phyloP scores from a whole-genome alignment of 805 yeast species.

The Ogataea sp. region DNA sequence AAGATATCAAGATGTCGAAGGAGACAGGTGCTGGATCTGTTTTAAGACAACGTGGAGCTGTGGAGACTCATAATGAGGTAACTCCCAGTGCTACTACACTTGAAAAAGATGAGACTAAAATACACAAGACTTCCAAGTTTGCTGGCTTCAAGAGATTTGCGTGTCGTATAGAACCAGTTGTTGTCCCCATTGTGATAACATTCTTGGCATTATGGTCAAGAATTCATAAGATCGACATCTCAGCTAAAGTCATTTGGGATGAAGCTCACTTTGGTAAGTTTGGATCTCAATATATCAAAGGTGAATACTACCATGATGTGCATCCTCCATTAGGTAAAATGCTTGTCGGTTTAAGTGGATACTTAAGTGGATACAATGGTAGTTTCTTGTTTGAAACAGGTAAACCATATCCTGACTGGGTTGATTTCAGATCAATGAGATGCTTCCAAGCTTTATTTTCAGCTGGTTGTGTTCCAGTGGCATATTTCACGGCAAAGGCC shows the following conservation, averaged over 20 bases:
- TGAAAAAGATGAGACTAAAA: too few species aligned
- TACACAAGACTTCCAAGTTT: background rate
- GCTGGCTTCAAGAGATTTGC: too few species aligned
- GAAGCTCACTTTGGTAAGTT: slow-evolving; percentile 94
- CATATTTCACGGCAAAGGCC: slow-evolving; percentile 60
- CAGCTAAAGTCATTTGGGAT: slow-evolving; percentile 72
- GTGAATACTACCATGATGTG: slow-evolving; percentile 90
- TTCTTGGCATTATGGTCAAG: slow-evolving; percentile 44
- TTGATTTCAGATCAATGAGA: slow-evolving; percentile 61
- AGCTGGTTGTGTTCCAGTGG: slow-evolving; percentile 58
- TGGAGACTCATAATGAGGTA: too few species aligned
- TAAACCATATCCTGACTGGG: slow-evolving; percentile 48
- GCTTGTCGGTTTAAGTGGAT: slow-evolving; percentile 84
- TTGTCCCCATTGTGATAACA: slow-evolving; percentile 38
- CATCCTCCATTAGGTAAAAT: slow-evolving; percentile 97
- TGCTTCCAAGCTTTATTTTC: slow-evolving; percentile 64
- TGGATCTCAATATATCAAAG: slow-evolving; percentile 82
- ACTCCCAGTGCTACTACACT: too few species aligned
- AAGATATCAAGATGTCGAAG: too few species aligned
- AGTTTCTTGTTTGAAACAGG: slow-evolving; percentile 71
- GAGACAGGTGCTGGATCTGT: too few species aligned
- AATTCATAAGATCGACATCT: slow-evolving; percentile 47
- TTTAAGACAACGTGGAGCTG: too few species aligned
- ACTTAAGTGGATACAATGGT: slow-evolving; percentile 76
- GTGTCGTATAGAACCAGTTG: slow-evolving; percentile 25